phyloP scores from a whole-genome alignment of 2,329 filamentous ascomycete genomes.

The Moelleriella libera region DNA sequence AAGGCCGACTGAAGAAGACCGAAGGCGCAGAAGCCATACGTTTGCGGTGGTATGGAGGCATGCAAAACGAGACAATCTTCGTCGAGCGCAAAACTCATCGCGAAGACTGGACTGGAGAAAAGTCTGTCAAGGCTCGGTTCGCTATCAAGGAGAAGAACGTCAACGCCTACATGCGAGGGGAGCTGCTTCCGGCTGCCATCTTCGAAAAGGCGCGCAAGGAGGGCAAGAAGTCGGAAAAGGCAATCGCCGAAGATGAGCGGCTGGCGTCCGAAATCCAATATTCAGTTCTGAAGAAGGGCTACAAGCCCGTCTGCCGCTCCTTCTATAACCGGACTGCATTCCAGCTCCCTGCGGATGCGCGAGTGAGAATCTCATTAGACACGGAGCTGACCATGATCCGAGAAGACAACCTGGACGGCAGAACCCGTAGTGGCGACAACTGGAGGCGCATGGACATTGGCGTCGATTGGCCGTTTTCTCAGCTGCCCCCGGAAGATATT shows the following conservation, averaged over 20 bases:
- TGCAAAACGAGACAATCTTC: constrained; percentile 91
- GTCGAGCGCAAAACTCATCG: constrained; percentile 96
- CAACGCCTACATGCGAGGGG: constrained; percentile 75
- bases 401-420: constrained; percentile 86
- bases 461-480: constrained; percentile 86
- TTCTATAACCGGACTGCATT: constrained; percentile 99
- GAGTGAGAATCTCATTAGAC: constrained; percentile 91
- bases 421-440: constrained; percentile 63
- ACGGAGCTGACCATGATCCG: constrained; percentile 91
- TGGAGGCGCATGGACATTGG: constrained; percentile 97
- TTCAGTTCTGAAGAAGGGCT: constrained; percentile 72
- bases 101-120: constrained; percentile 98
- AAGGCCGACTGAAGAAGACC: constrained; percentile 90
- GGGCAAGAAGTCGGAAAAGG: constrained; percentile 82
- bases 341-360: constrained; percentile 88
- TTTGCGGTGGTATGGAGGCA: constrained; percentile 92
- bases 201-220: constrained; percentile 96
- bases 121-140: constrained; percentile 96
- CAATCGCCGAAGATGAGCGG: constrained; percentile 81
- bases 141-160: constrained; percentile 94
- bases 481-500: constrained; percentile 72
- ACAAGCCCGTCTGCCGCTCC: constrained; percentile 80
- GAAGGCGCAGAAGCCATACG: constrained; percentile 95
- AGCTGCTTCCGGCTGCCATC: constrained; percentile 72
- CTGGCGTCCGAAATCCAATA: constrained; percentile 89